Base-by-base conservation (phyloP, 768 basidiomycete species). In the Favolaschia claudopus region DNA sequence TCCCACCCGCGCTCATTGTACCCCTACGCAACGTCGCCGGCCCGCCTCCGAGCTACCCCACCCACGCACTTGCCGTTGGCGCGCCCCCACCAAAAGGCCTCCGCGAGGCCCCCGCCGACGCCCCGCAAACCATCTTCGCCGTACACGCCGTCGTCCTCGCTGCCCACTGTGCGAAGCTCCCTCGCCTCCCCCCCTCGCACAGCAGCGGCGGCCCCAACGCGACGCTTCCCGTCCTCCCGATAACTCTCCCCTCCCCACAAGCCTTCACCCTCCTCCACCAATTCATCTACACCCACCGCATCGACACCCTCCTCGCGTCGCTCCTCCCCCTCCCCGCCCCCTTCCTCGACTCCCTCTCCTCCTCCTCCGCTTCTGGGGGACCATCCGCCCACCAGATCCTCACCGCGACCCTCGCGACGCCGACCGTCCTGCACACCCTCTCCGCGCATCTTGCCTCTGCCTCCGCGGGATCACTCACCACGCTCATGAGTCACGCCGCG, bases 141-240 rank as follows among this genome's bases (percentile, higher is more conserved):
- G 81, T 85, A 12, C 92, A 94, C 73, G 84, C 85, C 31, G 72
- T 91, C 48, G 79, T 93, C 38, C 80, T 93, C 51, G 88, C 88
- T 7, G 78, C 87, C 0, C 80, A 90, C 67, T 93, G 89, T 69
- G 75, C 90, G 17, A 78, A 82, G 38, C 79, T 93, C 7, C 86
- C 89, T 1, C 72, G 79, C 22, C 78, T 90, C 25, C 83, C 86
- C 63, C 77, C 9, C 64, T 76, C 4, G 67, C 33, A 67, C 72
- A 10, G 55, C 71, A 4, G 46, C 68, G 42, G 34, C 72, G 29
- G 58, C 72, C 14, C 54, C 74, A 36, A 40, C 49, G 63, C 74
- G 31, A 65, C 77, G 0, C 74, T 77, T n/a, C 70, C 74, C 24
- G 65, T 69, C 17, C 46, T 60, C n/a, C 65, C 58, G 15, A 60